These are phyloP conservation scores for Fusarium transvaalense DNA, from an alignment of 2,329 filamentous ascomycete genomes.

Conservation along the genomic window DNA sequence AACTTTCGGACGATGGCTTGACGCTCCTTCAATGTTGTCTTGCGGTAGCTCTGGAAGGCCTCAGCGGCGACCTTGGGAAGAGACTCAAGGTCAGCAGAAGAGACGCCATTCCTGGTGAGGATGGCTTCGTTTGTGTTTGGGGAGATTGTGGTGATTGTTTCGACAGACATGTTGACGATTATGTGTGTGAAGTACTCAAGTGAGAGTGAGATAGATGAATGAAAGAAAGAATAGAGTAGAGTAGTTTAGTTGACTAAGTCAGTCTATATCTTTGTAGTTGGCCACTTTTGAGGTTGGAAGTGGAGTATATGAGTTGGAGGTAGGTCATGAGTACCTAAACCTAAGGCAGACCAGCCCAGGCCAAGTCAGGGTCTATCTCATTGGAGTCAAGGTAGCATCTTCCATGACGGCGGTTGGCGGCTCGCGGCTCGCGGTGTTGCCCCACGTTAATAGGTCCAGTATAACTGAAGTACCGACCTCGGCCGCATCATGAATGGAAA, in stretches of 20 bases:
- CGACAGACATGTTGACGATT: slow-evolving; percentile 67
- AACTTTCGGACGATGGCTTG: slow-evolving; percentile 86
- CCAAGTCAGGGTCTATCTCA: neutral
- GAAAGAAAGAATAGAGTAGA: slow-evolving; percentile 5
- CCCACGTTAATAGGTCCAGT: slow-evolving; percentile 38
- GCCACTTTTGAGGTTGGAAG: slow-evolving; percentile 35
- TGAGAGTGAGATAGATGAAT: slow-evolving; percentile 2
- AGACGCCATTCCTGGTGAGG: slow-evolving; percentile 81
- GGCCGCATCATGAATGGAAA: slow-evolving; percentile 32
- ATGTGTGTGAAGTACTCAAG: neutral
- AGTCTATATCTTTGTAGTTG: slow-evolving; percentile 33
- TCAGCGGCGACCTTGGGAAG: slow-evolving; percentile 79
- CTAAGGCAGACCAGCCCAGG: slow-evolving; percentile 1
- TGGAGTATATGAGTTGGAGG: slow-evolving; percentile 43
- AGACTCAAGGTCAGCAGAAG: slow-evolving; percentile 74
- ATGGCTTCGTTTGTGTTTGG: slow-evolving; percentile 89
- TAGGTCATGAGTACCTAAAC: slow-evolving; percentile 24
- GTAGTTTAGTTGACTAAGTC: slow-evolving; percentile 7
- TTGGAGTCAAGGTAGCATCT: slow-evolving; percentile 5
- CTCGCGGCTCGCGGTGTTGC: slow-evolving; percentile 40
- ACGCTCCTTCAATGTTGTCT: slow-evolving; percentile 79
- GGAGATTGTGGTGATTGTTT: slow-evolving; percentile 83
- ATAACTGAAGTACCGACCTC: slow-evolving; percentile 38
- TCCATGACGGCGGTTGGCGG: slow-evolving; percentile 39
- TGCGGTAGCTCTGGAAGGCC: slow-evolving; percentile 82